Conservation (phyloP, 73 alveolate genomes). For the Symbiodinium pilosum region DNA sequence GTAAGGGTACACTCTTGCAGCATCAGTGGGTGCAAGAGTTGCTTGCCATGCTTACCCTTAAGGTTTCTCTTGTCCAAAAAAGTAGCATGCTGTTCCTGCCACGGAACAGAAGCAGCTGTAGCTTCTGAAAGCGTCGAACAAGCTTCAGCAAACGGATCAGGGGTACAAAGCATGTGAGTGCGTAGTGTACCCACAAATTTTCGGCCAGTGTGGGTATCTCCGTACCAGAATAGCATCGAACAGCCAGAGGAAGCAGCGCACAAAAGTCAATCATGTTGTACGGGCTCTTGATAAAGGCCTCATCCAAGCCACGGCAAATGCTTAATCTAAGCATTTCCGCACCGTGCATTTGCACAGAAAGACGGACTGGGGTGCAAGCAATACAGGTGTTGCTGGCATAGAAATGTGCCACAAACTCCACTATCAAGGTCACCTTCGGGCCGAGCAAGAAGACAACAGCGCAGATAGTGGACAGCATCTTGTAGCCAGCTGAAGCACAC, state of each 20-base stretch:
- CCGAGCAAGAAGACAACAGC: no score
- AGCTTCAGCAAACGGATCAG: slow-evolving; percentile 12
- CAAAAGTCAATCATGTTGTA: slow-evolving; percentile 60
- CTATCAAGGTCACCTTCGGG: not conserved
- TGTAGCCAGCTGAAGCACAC: not conserved
- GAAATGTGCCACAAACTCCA: not conserved
- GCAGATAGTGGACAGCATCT: no score
- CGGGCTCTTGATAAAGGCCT: slow-evolving; percentile 44
- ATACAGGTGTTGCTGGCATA: not conserved
- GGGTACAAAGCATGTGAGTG: not conserved
- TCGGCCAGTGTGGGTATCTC: slow-evolving; percentile 54
- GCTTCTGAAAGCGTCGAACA: slow-evolving; percentile 12
- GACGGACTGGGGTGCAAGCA: not conserved
- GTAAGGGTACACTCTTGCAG: no score
- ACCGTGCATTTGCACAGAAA: not conserved
- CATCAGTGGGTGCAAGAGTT: no score
- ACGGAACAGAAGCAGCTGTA: not conserved
- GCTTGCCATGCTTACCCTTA: no score
- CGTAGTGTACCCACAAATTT: slow-evolving; percentile 13
- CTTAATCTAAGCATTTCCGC: not conserved
- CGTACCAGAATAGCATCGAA: not conserved
- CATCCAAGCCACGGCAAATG: no score
- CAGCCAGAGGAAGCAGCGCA: slow-evolving; percentile 42
- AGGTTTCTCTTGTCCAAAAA: no score
- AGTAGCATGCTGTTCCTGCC: not conserved